Conservation (phyloP, 106 monocot genomes). For the Narthecium ossifragum region DNA sequence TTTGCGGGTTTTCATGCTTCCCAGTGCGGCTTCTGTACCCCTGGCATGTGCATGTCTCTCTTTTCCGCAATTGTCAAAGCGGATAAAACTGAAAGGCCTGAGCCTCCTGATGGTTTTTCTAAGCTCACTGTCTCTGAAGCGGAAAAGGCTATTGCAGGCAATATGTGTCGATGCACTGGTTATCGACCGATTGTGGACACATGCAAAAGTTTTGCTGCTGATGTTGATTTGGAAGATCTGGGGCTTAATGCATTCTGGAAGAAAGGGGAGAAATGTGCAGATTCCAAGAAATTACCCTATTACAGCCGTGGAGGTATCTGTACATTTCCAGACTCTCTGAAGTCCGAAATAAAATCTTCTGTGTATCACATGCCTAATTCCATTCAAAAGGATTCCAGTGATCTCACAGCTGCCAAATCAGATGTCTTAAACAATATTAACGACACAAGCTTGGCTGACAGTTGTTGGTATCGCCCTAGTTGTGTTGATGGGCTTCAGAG, state of each 20-base stretch:
- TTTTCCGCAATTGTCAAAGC: conserved; percentile 57
- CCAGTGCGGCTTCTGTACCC: conserved; percentile 88
- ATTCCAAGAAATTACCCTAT: conserved; percentile 27
- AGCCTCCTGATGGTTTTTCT: conserved; percentile 55
- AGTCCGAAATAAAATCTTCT: conserved; percentile 42
- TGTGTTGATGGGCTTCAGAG: conserved; percentile 33
- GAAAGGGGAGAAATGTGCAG: conserved; percentile 24
- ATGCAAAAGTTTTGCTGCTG: conserved; percentile 79
- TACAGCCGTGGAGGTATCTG: conserved; percentile 22
- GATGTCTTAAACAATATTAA: not conserved
- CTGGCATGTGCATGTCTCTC: conserved; percentile 85
- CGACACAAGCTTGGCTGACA: not conserved
- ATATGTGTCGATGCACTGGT: conserved; percentile 79
- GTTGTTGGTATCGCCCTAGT: conserved; percentile 37
- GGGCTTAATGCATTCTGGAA: conserved; percentile 73
- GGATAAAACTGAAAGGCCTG: conserved; percentile 33
- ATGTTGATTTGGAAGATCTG: conserved; percentile 88
- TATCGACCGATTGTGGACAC: conserved; percentile 71
- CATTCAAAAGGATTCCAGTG: not conserved
- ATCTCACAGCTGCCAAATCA: not conserved
- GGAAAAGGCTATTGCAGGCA: conserved; percentile 49
- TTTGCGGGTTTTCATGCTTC: conserved; percentile 80
- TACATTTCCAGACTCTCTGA: conserved; percentile 68
- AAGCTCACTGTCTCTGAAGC: conserved; percentile 60
- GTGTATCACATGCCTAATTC: not conserved